A percentile compares a stretch with the other conserved stretches of the same genome.
Conservation (phyloP, 2,329 filamentous ascomycete genomes). For the Nannizziopsis arthrosporioides region DNA sequence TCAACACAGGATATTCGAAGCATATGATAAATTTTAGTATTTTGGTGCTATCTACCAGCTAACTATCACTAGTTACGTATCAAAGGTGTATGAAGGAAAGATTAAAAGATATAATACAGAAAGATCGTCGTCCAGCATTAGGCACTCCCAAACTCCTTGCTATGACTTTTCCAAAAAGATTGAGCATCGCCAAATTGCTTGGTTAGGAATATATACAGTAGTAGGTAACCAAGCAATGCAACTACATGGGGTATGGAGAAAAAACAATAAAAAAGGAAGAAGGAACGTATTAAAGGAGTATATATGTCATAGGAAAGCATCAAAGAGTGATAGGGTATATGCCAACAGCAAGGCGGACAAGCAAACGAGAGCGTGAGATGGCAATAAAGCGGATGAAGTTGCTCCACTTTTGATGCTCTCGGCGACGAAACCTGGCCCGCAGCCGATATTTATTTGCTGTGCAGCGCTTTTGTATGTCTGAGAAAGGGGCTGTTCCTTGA, state of each 20-base stretch:
- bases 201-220: background rate
- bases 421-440: constrained; percentile 43
- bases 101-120: background rate
- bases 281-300: background rate
- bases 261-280: background rate
- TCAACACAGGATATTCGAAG: no score
- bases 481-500: constrained; percentile 55
- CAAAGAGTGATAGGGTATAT: background rate
- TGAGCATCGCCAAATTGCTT: background rate
- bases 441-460: constrained; percentile 55
- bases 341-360: background rate
- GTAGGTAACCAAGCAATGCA: background rate
- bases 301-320: background rate
- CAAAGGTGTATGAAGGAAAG: background rate
- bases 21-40: background rate
- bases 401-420: background rate
- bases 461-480: constrained; percentile 61
- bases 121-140: background rate
- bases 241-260: background rate
- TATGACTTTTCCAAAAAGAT: background rate
- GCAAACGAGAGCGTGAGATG: background rate
- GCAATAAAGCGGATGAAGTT: background rate
- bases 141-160: background rate
- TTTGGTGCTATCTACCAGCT: background rate
- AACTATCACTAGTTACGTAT: no score